Conservation (phyloP, 176 grass and related monocot genomes). For the Triticum monococcum region DNA sequence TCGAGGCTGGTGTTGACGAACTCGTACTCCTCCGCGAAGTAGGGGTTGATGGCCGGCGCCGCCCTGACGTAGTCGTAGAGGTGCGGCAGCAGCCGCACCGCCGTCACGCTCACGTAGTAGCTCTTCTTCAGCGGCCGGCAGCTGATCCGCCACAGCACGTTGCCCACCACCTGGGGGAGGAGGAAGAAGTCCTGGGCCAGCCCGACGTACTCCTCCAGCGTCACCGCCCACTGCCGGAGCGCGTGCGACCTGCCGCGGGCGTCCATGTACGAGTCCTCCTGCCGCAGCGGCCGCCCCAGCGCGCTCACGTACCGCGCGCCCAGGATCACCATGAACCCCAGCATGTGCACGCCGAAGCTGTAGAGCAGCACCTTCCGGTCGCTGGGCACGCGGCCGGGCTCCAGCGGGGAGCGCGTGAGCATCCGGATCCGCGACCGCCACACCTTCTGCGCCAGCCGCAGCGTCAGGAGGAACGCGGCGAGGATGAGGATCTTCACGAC, state of each 20-base stretch:
- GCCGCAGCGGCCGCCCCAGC: conserved; percentile 45
- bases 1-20: conserved; percentile 87
- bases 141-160: conserved; percentile 78
- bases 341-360: conserved; percentile 43
- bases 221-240: conserved; percentile 77
- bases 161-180: conserved; percentile 79
- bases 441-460: conserved; percentile 81
- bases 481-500: conserved; percentile 82
- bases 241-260: conserved; percentile 60
- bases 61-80: conserved; percentile 77
- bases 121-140: conserved; percentile 73
- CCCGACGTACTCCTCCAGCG: conserved; percentile 77
- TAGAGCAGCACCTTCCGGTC: conserved; percentile 61
- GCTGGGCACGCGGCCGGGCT: conserved; percentile 72
- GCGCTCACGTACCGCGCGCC: conserved; percentile 50
- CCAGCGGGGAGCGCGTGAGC: conserved; percentile 70
- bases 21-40: conserved; percentile 87
- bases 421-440: conserved; percentile 80
- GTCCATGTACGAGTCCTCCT: conserved; percentile 60
- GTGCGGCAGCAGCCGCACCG: conserved; percentile 77
- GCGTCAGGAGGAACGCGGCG: conserved; percentile 61
- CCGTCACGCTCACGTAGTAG: conserved; percentile 76
- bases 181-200: conserved; percentile 81
- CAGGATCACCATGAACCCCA: conserved; percentile 61
- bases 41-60: conserved; percentile 79